A percentile compares a stretch with the other conserved stretches of the same genome.
Evolutionary conservation across 1,284 basidiomycete species (phyloP).

Genomic region (Farysia itapuensis): DNA sequence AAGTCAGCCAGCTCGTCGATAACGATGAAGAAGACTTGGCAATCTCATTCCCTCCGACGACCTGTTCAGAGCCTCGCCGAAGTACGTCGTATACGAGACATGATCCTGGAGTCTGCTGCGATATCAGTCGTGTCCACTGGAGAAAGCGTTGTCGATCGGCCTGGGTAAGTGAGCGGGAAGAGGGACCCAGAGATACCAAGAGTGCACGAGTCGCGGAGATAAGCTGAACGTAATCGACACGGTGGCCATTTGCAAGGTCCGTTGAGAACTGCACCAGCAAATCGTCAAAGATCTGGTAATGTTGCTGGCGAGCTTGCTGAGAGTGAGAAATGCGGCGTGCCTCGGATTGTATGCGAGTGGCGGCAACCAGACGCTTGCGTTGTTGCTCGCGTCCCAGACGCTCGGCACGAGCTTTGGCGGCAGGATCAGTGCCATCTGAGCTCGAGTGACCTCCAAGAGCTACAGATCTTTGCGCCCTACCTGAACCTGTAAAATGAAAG

Average conservation of each 20-base stretch:
- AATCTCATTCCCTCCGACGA: neutral
- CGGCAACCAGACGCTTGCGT: conserved; percentile 10
- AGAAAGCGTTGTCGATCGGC: conserved; percentile 5
- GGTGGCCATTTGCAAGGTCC: neutral
- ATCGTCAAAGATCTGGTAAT: conserved; percentile 3
- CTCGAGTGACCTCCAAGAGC: conserved; percentile 32
- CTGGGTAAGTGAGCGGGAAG: conserved; percentile 2
- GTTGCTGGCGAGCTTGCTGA: conserved; percentile 5
- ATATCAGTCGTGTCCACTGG: conserved; percentile 17
- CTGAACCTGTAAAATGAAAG: conserved; percentile 42
- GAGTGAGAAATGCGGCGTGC: conserved; percentile 16
- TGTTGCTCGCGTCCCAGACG: conserved; percentile 29
- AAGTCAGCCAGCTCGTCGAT: conserved; percentile 5
- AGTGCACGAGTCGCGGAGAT: conserved; percentile 8
- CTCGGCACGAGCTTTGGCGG: conserved; percentile 22
- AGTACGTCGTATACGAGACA: no score
- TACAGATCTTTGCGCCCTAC: conserved; percentile 19
- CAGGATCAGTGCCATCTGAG: conserved; percentile 17
- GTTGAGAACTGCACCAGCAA: conserved; percentile 5
- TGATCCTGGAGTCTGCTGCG: no score
- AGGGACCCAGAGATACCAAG: conserved; percentile 19
- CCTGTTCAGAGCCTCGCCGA: no score
- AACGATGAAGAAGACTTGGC: neutral
- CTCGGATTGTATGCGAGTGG: conserved; percentile 20
- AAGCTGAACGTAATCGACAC: conserved; percentile 1